These are phyloP conservation scores for Diaporthe citri DNA, from an alignment of 2,329 filamentous ascomycete genomes.

Conservation along the genomic window DNA sequence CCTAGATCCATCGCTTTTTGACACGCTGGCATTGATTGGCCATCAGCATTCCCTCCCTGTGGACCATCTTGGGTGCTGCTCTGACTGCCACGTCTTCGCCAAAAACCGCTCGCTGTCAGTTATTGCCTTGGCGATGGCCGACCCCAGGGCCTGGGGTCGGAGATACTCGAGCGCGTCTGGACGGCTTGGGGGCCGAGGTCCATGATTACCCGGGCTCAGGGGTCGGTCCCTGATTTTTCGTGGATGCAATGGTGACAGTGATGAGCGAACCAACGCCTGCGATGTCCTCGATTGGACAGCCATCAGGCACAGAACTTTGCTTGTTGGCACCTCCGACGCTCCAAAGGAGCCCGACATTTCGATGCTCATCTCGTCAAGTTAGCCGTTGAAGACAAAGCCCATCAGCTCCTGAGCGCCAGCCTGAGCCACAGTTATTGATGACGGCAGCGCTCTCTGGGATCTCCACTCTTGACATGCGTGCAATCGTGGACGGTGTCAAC, in stretches of 20 bases:
- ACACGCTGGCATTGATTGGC: neutral
- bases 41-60: neutral
- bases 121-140: neutral
- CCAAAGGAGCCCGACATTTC: too few species aligned
- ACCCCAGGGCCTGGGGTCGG: neutral
- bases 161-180: neutral
- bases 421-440: too few species aligned
- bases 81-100: neutral
- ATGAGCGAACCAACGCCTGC: neutral
- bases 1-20: neutral
- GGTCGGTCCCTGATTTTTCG: neutral
- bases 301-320: rapidly evolving
- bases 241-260: neutral
- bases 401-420: too few species aligned
- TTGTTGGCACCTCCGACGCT: neutral
- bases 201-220: neutral
- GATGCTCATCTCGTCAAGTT: neutral
- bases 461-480: too few species aligned
- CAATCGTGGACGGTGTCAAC: too few species aligned
- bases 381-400: neutral
- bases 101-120: neutral
- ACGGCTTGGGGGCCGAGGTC: neutral
- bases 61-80: neutral
- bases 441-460: too few species aligned
- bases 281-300: neutral